These are phyloP conservation scores for Coemansia sp. DNA, from an alignment of 192 early-diverging fungal species.

Conservation along the genomic window DNA sequence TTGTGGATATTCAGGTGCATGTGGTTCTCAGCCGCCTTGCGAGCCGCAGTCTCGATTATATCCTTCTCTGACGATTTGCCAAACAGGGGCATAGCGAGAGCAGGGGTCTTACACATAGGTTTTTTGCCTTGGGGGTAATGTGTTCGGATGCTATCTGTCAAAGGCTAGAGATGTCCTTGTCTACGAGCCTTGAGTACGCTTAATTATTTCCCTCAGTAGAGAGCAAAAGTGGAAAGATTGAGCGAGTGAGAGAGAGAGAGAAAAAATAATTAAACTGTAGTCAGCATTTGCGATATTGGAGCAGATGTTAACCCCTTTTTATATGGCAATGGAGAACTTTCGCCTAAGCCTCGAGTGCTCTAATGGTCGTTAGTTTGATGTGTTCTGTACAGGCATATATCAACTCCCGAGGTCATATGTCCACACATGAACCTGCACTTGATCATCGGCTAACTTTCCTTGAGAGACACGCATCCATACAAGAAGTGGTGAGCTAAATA, in stretches of 20 bases:
- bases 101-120: background rate
- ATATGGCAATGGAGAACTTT: background rate
- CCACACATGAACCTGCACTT: background rate
- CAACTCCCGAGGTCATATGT: background rate
- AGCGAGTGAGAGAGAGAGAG: too few species aligned
- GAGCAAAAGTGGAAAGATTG: background rate
- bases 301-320: background rate
- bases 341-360: background rate
- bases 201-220: background rate
- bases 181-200: background rate
- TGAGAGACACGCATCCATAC: background rate
- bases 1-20: conserved; percentile 3
- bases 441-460: background rate
- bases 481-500: background rate
- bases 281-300: background rate
- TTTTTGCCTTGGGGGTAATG: background rate
- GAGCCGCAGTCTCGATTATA: background rate
- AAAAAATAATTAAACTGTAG: background rate
- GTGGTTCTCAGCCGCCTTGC: conserved; percentile 8
- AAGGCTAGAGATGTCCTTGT: too few species aligned
- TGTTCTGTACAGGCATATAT: background rate
- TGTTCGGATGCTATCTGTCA: too few species aligned
- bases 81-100: background rate
- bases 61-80: background rate
- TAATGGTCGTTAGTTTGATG: background rate